phyloP scores from a whole-genome alignment of 257 asterid genomes.

The Gentiana straminea region DNA sequence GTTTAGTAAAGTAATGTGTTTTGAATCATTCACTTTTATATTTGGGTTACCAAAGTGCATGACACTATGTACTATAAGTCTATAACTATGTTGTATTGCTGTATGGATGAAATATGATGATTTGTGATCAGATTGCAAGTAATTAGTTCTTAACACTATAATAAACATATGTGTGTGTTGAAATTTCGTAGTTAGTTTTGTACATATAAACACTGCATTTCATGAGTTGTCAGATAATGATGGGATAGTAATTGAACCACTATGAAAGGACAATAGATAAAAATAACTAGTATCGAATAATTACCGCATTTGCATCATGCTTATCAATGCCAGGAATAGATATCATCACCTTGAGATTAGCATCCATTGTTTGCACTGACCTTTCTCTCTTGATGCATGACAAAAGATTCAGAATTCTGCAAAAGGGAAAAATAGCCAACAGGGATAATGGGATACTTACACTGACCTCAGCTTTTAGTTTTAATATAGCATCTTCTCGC shows the following conservation, averaged over 20 bases:
- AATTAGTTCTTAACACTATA: too few relatives aligned
- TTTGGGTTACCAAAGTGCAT: too few relatives aligned
- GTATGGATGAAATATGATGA: too few relatives aligned
- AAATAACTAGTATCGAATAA: background rate
- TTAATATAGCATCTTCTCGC: slow-evolving; percentile 63
- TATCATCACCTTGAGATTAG: slow-evolving; percentile 66
- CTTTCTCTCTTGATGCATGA: slow-evolving; percentile 51
- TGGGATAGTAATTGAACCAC: too few relatives aligned
- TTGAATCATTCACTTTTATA: too few relatives aligned
- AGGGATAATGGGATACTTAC: slow-evolving; percentile 6
- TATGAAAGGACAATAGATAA: background rate
- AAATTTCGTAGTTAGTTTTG: too few relatives aligned
- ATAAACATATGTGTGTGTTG: too few relatives aligned
- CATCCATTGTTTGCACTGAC: slow-evolving; percentile 61
- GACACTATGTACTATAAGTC: too few relatives aligned
- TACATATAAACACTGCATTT: background rate
- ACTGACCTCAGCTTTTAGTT: slow-evolving; percentile 65
- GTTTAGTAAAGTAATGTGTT: too few relatives aligned
- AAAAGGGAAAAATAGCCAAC: slow-evolving; percentile 5
- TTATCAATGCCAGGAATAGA: slow-evolving; percentile 84
- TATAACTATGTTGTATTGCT: too few relatives aligned
- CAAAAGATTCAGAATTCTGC: slow-evolving; percentile 11
- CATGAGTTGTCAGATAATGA: background rate
- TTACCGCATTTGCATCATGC: slow-evolving; percentile 81
- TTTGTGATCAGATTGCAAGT: too few relatives aligned